Evolutionary conservation across 2,329 filamentous ascomycete genomes (phyloP).

Genomic region (Neurospora sp.): DNA sequence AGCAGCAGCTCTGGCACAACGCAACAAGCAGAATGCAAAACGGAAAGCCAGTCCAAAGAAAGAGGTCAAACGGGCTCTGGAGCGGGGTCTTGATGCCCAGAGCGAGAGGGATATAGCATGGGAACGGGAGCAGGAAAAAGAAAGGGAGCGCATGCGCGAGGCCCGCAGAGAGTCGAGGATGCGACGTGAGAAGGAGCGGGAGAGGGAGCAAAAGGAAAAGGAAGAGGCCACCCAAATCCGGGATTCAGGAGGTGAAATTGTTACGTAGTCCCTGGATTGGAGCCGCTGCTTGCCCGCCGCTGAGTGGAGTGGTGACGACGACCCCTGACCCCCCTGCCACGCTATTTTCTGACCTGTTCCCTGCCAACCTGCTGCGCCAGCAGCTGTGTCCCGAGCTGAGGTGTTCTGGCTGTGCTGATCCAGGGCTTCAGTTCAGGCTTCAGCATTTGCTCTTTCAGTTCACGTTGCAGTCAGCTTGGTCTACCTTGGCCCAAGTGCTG

Average conservation of each 20-base stretch:
- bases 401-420: background rate
- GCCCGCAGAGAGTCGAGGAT: conserved; percentile 3
- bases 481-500: conserved; percentile 6
- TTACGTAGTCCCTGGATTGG: background rate
- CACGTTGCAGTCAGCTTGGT: conserved; percentile 5
- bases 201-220: background rate
- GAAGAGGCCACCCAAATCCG: background rate
- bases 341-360: background rate
- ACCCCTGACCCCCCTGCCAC: background rate
- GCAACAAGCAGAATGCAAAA: conserved; percentile 9
- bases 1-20: conserved; percentile 10
- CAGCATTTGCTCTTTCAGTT: background rate
- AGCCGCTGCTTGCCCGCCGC: background rate
- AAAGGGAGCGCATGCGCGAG: conserved; percentile 2
- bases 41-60: background rate
- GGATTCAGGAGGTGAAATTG: background rate
- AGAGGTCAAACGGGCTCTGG: background rate
- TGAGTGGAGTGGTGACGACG: background rate
- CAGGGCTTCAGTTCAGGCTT: background rate
- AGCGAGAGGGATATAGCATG: conserved; percentile 1
- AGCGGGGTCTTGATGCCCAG: background rate
- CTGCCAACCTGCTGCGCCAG: background rate
- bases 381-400: background rate
- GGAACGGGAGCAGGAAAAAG: conserved; percentile 7
- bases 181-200: background rate